Evolutionary conservation across 2,329 filamentous ascomycete species (phyloP), one percentile per base, ranked within the genome.

Genomic region (Colletotrichum chrysophilum): DNA sequence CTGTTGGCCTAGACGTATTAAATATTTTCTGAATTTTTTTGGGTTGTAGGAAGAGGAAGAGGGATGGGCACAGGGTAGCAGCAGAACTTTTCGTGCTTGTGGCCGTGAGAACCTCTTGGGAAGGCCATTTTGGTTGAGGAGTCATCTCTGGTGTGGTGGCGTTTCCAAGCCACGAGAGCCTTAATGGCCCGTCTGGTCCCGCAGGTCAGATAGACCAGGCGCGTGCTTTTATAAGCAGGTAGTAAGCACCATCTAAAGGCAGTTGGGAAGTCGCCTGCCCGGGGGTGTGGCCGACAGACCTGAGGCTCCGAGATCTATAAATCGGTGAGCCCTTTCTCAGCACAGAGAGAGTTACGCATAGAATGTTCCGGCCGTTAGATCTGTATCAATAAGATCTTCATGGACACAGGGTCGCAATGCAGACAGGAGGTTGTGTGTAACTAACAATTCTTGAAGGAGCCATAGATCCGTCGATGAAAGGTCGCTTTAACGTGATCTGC

Each of bases 241-340:
- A 21, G 38, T 9, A 9, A 21, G 38, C 18, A 48, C 38, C 38
- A 48, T 48, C 38, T n/a, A n/a, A n/a, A n/a, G n/a, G n/a, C n/a
- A n/a, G n/a, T n/a, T n/a, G n/a, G n/a, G 36, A 7, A 48, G 18
- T 48, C 38, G 38, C 1, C 10, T 5, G 43, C 2, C 43, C 3
- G 5, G 18, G 43, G 10, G 5, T 1, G 43, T 48, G 9, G 10
- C 38, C 38, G 0, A 21, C 18, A 48, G 43, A 48, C 43, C 1
- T 12, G 18, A 21, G 43, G 18, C 43, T 48, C 10, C 18, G 7
- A 5, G 3, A 48, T 48, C 9, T 21, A 48, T 48, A 48, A 21
- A 12, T 12, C 0, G 18, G 43, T 12, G 18, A 48, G 0, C 18
- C 0, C 9, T 36, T 36, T n/a, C n/a, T n/a, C n/a, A n/a, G n/a